phyloP scores from a whole-genome alignment of 768 basidiomycete genomes.

The Phanerochaete carnosa region DNA sequence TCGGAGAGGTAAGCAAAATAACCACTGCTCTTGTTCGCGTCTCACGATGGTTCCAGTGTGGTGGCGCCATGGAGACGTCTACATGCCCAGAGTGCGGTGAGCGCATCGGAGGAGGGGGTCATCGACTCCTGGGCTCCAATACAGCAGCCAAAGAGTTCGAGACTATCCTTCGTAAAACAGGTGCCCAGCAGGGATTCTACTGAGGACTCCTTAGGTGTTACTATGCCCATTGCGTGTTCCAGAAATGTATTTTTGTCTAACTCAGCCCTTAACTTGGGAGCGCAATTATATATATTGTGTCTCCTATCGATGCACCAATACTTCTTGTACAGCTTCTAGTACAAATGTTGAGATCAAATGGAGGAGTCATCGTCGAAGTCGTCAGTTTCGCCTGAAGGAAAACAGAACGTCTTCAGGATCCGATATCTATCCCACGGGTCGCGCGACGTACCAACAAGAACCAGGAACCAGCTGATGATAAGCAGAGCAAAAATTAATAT shows the following conservation, averaged over 20 bases:
- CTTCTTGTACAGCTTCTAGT: no score
- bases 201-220: background rate
- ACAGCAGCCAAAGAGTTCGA: slow-evolving; percentile 20
- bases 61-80: slow-evolving; percentile 21
- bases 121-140: slow-evolving; percentile 19
- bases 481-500: slow-evolving; percentile 25
- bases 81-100: slow-evolving; percentile 26
- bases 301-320: no score
- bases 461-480: slow-evolving; percentile 21
- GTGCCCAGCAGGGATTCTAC: slow-evolving; percentile 15
- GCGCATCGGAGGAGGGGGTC: slow-evolving; percentile 24
- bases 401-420: no score
- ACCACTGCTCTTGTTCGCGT: background rate
- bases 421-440: no score
- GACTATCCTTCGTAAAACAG: slow-evolving; percentile 17
- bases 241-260: no score
- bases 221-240: no score
- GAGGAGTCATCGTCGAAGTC: no score
- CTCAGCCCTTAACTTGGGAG: no score
- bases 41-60: slow-evolving; percentile 18
- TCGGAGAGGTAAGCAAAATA: slow-evolving; percentile 24
- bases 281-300: no score
- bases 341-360: no score
- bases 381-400: no score
- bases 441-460: no score